phyloP scores from a whole-genome alignment of 2,329 filamentous ascomycete species.

The Xylariaceae sp. region DNA sequence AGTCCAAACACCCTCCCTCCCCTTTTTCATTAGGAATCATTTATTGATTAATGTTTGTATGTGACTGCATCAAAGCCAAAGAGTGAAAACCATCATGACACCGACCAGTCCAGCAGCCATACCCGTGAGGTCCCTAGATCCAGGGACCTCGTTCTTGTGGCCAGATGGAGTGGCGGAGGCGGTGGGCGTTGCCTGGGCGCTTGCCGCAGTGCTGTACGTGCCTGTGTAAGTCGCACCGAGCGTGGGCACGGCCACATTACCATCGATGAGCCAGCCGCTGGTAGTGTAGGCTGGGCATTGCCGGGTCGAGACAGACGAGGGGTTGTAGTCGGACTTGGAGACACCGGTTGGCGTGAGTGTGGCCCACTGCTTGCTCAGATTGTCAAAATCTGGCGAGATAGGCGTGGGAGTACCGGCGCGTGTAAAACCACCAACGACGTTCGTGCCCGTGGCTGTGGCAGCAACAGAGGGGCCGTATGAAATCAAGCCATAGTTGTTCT shows the following conservation, averaged over 20 bases:
- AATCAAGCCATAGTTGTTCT: conserved; percentile 78
- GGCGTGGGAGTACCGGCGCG: conserved; percentile 71
- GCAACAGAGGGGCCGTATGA: conserved; percentile 64
- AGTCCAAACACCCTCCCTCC: too few relatives aligned
- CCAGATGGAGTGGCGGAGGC: conserved; percentile 25
- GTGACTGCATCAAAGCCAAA: conserved; percentile 47
- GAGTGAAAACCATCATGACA: conserved; percentile 50
- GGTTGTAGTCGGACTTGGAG: conserved; percentile 60
- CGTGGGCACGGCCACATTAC: conserved; percentile 65
- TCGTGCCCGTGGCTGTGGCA: conserved; percentile 48
- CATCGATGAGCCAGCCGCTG: conserved; percentile 69
- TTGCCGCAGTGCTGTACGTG: conserved; percentile 25
- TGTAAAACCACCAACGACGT: conserved; percentile 61
- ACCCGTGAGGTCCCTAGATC: conserved; percentile 44
- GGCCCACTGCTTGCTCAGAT: conserved; percentile 73
- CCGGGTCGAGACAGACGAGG: conserved; percentile 57
- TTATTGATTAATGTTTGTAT: too few relatives aligned
- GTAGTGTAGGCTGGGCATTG: conserved; percentile 67
- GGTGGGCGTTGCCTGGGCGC: conserved; percentile 32
- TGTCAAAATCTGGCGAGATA: conserved; percentile 70
- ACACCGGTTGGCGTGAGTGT: conserved; percentile 67
- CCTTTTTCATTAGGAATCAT: too few relatives aligned
- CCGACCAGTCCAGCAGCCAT: conserved; percentile 46
- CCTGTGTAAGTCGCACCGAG: conserved; percentile 52
- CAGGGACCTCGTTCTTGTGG: conserved; percentile 41